Evolutionary conservation across 2,329 filamentous ascomycete species (phyloP).

Genomic region (Penicillium frequentans): DNA sequence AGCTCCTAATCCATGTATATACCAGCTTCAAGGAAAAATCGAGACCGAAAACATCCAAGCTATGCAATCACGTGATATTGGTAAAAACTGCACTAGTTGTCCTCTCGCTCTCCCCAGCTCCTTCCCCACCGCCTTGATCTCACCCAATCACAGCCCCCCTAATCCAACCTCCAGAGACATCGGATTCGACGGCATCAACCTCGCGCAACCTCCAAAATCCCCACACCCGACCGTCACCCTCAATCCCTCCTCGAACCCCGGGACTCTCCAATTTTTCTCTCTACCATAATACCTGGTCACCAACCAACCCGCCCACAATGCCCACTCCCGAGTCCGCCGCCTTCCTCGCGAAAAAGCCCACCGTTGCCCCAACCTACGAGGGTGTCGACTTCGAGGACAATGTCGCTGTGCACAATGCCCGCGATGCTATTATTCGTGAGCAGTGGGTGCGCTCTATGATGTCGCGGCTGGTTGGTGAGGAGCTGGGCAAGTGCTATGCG

Average conservation of each 20-base stretch:
- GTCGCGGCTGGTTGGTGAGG: constrained; percentile 64
- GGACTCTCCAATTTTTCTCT: background rate
- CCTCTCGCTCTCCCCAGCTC: background rate
- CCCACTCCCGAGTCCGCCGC: constrained; percentile 64
- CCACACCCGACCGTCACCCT: constrained; percentile 1
- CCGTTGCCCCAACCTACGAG: constrained; percentile 64
- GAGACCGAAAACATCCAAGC: background rate
- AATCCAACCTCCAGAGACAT: constrained; percentile 27
- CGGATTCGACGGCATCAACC: constrained; percentile 19
- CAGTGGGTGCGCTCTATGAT: constrained; percentile 71
- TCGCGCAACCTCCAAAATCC: constrained; percentile 4
- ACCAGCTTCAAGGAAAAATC: background rate
- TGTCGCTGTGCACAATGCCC: constrained; percentile 61
- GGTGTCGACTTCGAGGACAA: constrained; percentile 68
- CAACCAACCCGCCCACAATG: constrained; percentile 45
- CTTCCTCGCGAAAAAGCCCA: constrained; percentile 66
- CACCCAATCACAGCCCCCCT: constrained; percentile 29
- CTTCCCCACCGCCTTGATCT: constrained; percentile 18
- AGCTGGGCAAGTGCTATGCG: constrained; percentile 67
- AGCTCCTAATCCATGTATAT: background rate
- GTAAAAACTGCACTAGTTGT: background rate
- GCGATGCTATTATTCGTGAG: constrained; percentile 65
- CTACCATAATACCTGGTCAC: background rate
- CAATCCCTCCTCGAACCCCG: background rate
- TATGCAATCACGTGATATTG: background rate